These are phyloP conservation scores for Trichoderma atroviride DNA, from an alignment of 2,329 filamentous ascomycete species.

Conservation along the genomic window DNA sequence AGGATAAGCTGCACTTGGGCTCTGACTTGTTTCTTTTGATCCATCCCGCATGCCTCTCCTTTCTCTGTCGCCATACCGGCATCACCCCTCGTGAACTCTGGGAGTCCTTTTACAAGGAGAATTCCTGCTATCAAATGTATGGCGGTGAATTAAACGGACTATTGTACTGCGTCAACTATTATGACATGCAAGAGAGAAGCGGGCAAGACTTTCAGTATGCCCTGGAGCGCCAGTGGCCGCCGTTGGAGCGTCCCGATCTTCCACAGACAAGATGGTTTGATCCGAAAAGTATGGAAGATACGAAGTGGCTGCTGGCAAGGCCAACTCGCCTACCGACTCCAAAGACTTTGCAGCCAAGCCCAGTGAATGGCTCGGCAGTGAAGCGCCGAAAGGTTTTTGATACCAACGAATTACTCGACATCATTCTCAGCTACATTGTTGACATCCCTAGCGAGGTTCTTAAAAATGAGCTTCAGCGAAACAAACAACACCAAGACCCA, in stretches of 20 bases:
- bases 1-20: not conserved
- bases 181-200: constrained; percentile 3
- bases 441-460: not conserved
- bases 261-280: not conserved
- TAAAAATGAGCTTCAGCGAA: not conserved
- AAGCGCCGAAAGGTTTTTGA: not conserved
- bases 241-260: not conserved
- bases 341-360: not conserved
- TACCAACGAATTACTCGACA: not conserved
- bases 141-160: not conserved
- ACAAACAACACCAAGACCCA: not conserved
- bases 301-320: not conserved
- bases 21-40: constrained; percentile 1
- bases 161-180: constrained; percentile 8
- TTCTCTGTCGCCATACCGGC: not conserved
- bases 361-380: not conserved
- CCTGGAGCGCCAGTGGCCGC: not conserved
- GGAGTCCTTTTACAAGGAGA: not conserved
- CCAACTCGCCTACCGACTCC: constrained; percentile 1
- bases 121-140: not conserved
- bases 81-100: constrained; percentile 3
- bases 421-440: constrained; percentile 6
- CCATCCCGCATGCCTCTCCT: not conserved
- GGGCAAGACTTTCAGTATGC: not conserved
- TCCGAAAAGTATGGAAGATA: constrained; percentile 16